These are phyloP conservation scores for Pleurotus sapidus DNA, from an alignment of 768 basidiomycete genomes.

Conservation along the genomic window DNA sequence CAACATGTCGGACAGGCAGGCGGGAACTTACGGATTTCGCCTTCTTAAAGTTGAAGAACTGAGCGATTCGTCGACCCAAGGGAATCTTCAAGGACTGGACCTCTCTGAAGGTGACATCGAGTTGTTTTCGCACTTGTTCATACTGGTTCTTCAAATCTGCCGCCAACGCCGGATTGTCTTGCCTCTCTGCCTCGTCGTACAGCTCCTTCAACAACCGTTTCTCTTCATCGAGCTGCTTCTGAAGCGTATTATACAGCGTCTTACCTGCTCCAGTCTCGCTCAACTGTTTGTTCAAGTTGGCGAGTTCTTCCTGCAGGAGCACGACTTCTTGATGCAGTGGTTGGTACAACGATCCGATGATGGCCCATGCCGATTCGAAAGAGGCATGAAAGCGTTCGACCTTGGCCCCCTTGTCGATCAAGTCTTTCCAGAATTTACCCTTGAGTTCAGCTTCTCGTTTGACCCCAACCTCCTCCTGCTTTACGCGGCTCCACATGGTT, in stretches of 20 bases:
- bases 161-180: constrained; percentile 2
- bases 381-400: no score
- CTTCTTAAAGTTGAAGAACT: constrained; percentile 7
- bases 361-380: no score
- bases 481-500: constrained; percentile 44
- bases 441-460: constrained; percentile 7
- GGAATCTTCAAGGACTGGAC: constrained; percentile 7
- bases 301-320: constrained; percentile 12
- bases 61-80: neutral
- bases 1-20: no score
- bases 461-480: constrained; percentile 3
- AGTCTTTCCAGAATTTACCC: constrained; percentile 8
- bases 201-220: constrained; percentile 7
- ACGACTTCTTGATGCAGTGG: neutral
- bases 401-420: constrained; percentile 3
- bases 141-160: constrained; percentile 2
- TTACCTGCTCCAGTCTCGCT: constrained; percentile 9
- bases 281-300: constrained; percentile 4
- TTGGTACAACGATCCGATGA: neutral
- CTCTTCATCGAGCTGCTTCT: constrained; percentile 10
- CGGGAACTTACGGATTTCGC: constrained; percentile 1
- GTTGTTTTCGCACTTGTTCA: constrained; percentile 1
- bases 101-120: constrained; percentile 9
- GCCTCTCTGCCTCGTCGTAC: constrained; percentile 3
- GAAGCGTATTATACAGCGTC: constrained; percentile 4